phyloP scores from a whole-genome alignment of 306 rosid genomes.

The Prosopis cineraria region DNA sequence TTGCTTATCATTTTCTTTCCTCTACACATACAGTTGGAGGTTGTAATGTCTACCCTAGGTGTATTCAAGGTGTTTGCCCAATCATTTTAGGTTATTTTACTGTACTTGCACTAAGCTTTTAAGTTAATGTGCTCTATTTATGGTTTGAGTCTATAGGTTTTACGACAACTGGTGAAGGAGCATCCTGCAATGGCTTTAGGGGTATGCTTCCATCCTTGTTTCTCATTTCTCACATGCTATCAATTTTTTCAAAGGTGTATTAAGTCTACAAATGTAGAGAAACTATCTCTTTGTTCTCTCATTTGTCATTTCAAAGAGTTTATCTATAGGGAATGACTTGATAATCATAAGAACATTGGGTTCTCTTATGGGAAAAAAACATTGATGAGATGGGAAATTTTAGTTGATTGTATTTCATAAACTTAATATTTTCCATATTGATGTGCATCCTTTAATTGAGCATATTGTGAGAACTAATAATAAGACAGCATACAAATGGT shows the following conservation, averaged over 20 bases:
- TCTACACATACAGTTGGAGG: slow-evolving; percentile 72
- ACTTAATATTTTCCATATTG: not conserved
- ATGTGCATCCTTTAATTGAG: not conserved
- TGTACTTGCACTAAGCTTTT: slow-evolving; percentile 22
- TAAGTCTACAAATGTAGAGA: slow-evolving; percentile 14
- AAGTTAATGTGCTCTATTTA: slow-evolving; percentile 33
- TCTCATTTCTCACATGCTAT: slow-evolving; percentile 6
- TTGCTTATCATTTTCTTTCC: slow-evolving; percentile 39
- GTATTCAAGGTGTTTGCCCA: slow-evolving; percentile 76
- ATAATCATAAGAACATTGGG: not conserved
- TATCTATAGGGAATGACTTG: not conserved
- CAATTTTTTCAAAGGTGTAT: slow-evolving; percentile 15
- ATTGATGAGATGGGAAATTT: slow-evolving; percentile 2
- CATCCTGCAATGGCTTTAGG: slow-evolving; percentile 71
- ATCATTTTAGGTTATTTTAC: slow-evolving; percentile 26
- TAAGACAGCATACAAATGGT: too few relatives aligned
- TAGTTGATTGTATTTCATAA: not conserved
- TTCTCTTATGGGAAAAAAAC: not conserved
- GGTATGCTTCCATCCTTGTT: slow-evolving; percentile 47
- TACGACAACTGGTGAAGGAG: slow-evolving; percentile 68
- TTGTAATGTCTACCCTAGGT: slow-evolving; percentile 85
- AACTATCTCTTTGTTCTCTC: slow-evolving; percentile 10
- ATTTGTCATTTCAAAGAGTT: not conserved
- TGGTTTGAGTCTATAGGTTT: slow-evolving; percentile 54
- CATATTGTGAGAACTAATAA: too few relatives aligned